Conservation (phyloP, 345 rosid genomes). For the Lepidium didymum region DNA sequence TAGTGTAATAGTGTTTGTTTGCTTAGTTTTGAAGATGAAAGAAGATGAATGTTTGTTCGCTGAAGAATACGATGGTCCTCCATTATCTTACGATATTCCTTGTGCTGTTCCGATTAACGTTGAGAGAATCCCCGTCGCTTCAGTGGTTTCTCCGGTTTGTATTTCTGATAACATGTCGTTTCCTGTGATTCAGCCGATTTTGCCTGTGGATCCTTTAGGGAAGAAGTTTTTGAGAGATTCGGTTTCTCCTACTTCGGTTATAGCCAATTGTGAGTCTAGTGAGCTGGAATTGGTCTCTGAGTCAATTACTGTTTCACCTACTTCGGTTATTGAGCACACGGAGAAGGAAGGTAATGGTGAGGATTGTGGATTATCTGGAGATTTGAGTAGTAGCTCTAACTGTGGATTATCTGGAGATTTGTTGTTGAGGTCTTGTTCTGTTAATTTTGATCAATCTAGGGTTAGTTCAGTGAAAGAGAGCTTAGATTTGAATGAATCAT, state of each 20-base stretch:
- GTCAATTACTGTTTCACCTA: constrained; percentile 60
- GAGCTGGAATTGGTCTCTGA: constrained; percentile 31
- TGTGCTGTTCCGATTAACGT: constrained; percentile 88
- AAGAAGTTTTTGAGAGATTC: constrained; percentile 40
- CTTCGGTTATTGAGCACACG: constrained; percentile 51
- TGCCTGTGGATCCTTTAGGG: constrained; percentile 37
- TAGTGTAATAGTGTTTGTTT: not conserved
- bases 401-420: constrained; percentile 48
- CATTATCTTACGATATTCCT: constrained; percentile 69
- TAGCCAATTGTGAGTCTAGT: constrained; percentile 21
- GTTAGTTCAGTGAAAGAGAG: constrained; percentile 45
- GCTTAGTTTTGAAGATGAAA: constrained; percentile 13
- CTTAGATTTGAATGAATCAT: constrained; percentile 40
- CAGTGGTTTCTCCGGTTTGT: constrained; percentile 70
- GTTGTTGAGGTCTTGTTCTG: constrained; percentile 40
- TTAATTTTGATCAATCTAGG: constrained; percentile 54
- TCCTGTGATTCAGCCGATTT: constrained; percentile 81
- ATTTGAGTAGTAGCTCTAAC: constrained; percentile 44
- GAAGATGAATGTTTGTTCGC: constrained; percentile 71
- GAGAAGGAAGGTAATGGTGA: constrained; percentile 27
- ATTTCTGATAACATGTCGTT: constrained; percentile 45
- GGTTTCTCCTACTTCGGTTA: constrained; percentile 41
- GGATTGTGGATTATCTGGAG: constrained; percentile 47
- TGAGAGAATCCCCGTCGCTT: constrained; percentile 87
- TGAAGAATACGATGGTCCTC: constrained; percentile 83